Evolutionary conservation across 1,284 basidiomycete genomes (phyloP), one percentile per base, ranked within the genome.

Genomic region (Malassezia equina): DNA sequence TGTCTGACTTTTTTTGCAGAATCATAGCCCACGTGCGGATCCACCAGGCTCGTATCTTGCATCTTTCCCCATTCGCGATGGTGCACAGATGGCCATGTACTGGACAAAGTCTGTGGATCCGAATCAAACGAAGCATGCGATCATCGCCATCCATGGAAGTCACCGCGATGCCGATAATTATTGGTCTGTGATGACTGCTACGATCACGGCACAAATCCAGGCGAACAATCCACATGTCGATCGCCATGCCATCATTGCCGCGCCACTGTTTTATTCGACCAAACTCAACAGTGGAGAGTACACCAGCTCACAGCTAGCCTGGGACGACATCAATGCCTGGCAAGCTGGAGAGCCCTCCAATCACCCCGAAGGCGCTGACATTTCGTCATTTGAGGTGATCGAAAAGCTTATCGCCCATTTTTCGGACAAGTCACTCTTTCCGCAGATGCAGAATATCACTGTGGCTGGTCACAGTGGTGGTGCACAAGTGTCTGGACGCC

Each of bases 381-480:
- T 67, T 1, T 63, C 55, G 13, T 47, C 50, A 0, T 69, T 61
- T 19, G 39, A 52, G 2, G 67, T 63, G 11, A 42, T 65, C 2
- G 61, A 67, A 17, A 40, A 29, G 21, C 47, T 69, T 12, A 28
- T 71, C 11, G 13, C 48, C 0, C 27, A 59, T 17, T 67, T 63
- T 21, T 33, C 32, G 21, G 33, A 69, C 39, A 29, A 17, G 1
- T 23, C 7, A 1, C 49, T 28, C 7, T 71, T 62, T 45, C 68
- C 68, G 1, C 55, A 60, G 13, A 60, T 71, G 59, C 62, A 65
- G 31, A 49, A 41, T n/a, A 59, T 71, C 44, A 67, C 64, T 8
- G 56, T 71, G n/a, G 55, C 64, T 7, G 68, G 60, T 5, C 67
- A 71, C 48, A 68, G 68, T 11, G 68, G 65, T 2, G 68, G 68